A percentile compares a stretch with the other conserved stretches of the same genome.
Evolutionary conservation across 2,329 filamentous ascomycete species (phyloP).

Genomic region (Madurella fahalii): DNA sequence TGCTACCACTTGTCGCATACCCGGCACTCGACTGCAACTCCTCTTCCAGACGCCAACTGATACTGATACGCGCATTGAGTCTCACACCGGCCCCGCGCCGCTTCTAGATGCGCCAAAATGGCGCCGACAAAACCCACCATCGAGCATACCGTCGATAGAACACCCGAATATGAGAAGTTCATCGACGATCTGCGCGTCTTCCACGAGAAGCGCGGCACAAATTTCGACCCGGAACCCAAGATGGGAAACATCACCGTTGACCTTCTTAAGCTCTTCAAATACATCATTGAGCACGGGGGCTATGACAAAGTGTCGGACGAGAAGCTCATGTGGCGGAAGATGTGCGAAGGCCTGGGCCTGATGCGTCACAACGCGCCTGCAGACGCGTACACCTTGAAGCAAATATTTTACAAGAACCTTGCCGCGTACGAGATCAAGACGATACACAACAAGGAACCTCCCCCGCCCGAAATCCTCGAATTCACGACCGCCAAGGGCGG

Average conservation of each 20-base stretch:
- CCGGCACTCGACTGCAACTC: background rate
- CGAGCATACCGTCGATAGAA: slow-evolving; percentile 50
- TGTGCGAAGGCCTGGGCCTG: slow-evolving; percentile 73
- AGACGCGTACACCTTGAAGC: slow-evolving; percentile 82
- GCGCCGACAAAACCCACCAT: slow-evolving; percentile 31
- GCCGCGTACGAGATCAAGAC: slow-evolving; percentile 82
- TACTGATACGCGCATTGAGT: background rate
- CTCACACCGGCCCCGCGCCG: slow-evolving; percentile 5
- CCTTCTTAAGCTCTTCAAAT: slow-evolving; percentile 72
- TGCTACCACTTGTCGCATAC: background rate
- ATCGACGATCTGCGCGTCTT: slow-evolving; percentile 68
- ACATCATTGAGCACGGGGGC: slow-evolving; percentile 71
- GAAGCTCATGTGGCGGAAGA: slow-evolving; percentile 79
- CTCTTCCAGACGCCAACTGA: too few species aligned
- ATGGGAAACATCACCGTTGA: slow-evolving; percentile 74
- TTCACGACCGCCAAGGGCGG: slow-evolving; percentile 83
- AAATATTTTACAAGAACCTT: slow-evolving; percentile 84
- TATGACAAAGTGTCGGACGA: slow-evolving; percentile 82
- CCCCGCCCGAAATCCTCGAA: slow-evolving; percentile 83
- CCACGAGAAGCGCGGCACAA: slow-evolving; percentile 74
- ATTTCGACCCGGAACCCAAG: slow-evolving; percentile 75
- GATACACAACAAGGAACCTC: slow-evolving; percentile 73
- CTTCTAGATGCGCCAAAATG: slow-evolving; percentile 29
- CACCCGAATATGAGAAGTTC: slow-evolving; percentile 73
- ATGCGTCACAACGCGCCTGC: slow-evolving; percentile 71